Evolutionary conservation across 2,329 filamentous ascomycete species (phyloP), one percentile per base, ranked within the genome.

Genomic region (Alternaria longipes): DNA sequence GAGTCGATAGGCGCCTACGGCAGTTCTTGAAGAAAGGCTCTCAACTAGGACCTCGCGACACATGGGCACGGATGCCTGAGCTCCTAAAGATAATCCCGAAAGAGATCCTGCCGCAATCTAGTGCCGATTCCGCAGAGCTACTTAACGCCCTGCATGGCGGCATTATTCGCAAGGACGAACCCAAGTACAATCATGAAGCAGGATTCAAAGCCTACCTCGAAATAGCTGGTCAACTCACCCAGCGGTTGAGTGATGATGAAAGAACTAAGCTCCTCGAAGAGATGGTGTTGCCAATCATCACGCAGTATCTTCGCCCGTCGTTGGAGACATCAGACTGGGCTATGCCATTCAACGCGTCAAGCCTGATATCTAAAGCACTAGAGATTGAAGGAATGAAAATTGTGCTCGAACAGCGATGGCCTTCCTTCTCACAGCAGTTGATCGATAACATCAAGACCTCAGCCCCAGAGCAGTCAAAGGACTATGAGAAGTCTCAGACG

Each of bases 11-110:
- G 61, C 80, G 90, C 22, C 78, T 99, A 4, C 85, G 87, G 51
- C 82, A 88, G 8, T 95, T 96, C 68, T 82, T 98, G 7, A 89
- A 91, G 63, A 91, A 89, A 70, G 94, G 95, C 3, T 97, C 94
- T 0, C 92, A 97, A 72, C 87, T 89, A n/a, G 90, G 91, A 3
- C 83, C 87, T 0, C 80, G 84, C 4, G 85, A 84, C 9, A 97
- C 90, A 73, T 99, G 95, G 95, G 79, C 84, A 26, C 86, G 86
- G 16, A 76, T 97, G 32, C 83, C 85, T 40, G 81, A 83, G 30
- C 79, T 98, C 0, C 74, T 97, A 51, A 75, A 79, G 24, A 75
- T 75, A 7, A 69, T 91, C 12, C 90, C 90, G 5, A 60, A 73
- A 6, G 81, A 85, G 22, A 76, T 89, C 1, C 74, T 94, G 82